Evolutionary conservation across 805 yeast species (phyloP), one percentile per base, ranked within the genome.

Genomic region (Saturnispora saitoi): DNA sequence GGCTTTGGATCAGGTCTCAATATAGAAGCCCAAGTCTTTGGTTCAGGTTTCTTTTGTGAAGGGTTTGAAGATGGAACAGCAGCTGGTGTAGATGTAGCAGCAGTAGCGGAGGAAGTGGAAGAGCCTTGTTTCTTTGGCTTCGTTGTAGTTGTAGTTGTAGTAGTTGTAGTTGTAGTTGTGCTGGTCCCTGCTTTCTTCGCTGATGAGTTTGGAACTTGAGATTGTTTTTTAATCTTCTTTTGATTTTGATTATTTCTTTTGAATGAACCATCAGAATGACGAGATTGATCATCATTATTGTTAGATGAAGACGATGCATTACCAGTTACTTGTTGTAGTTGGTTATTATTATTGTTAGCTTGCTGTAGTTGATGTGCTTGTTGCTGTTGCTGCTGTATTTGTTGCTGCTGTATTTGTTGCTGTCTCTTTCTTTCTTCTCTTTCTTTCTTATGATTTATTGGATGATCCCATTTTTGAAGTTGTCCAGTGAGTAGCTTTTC

Each of bases 381-480:
- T 34, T 54, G 56, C 34, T 54, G 49, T 30, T 40, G 48, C 31
- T 44, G 51, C 20, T 30, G 48, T 30, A 34, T 19, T 22, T 47
- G 41, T 36, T 42, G 19, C 29, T 39, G 53, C 28, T 36, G 43
- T 22, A 34, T 15, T 45, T 34, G 39, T 26, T 10, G 40, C 26
- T 17, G 48, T 31, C 19, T 41, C 26, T 55, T 30, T 48, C 56
- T 29, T 46, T 48, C 47, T 48, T 53, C 62, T 55, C 63, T 12
- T 14, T 56, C 52, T 68, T 68, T 70, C 63, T 63, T 71, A 70
- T 66, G 78, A 68, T 75, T 72, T 67, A 81, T 82, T 54, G 87
- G 95, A 58, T 90, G 93, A 63, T 88, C 97, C 96, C 98, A 91
- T 67, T 85, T 87, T 56, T 84, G 76, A 34, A 87, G 95, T 59